Percentiles rank a stretch among this genome's conserved stretches.
Evolutionary conservation across 2,329 filamentous ascomycete genomes (phyloP).

Genomic region (Xylariaceae sp.): DNA sequence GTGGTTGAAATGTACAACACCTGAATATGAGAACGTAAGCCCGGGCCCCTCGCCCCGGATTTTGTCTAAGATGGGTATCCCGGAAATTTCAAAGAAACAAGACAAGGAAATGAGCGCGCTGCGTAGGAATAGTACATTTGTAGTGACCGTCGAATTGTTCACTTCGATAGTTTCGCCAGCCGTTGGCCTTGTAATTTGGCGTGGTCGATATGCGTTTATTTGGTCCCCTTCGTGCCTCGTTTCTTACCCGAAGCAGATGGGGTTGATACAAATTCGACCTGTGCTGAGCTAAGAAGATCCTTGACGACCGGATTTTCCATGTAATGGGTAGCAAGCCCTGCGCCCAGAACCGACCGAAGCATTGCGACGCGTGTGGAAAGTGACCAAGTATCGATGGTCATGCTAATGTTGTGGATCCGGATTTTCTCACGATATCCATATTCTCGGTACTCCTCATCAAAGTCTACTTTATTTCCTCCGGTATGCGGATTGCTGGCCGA

Average conservation of each 20-base stretch:
- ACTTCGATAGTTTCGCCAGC: too few relatives aligned
- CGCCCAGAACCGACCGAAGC: conserved; percentile 45
- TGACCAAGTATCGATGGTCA: conserved; percentile 50
- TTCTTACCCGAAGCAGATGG: conserved; percentile 17
- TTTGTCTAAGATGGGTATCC: neutral
- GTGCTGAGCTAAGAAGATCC: conserved; percentile 33
- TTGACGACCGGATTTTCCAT: conserved; percentile 36
- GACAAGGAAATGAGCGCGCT: too few relatives aligned
- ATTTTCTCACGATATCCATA: conserved; percentile 52
- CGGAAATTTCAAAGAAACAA: conserved; percentile 2
- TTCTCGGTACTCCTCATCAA: conserved; percentile 41
- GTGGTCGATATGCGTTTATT: conserved; percentile 9
- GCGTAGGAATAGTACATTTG: too few relatives aligned
- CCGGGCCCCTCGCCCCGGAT: neutral
- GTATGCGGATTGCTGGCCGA: conserved; percentile 41
- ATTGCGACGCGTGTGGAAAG: conserved; percentile 45
- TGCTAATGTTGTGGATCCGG: conserved; percentile 42
- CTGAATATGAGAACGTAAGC: too few relatives aligned
- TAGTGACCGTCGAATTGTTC: too few relatives aligned
- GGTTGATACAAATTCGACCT: conserved; percentile 28
- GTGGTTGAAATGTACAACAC: too few relatives aligned
- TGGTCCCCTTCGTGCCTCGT: conserved; percentile 17
- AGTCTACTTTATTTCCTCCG: conserved; percentile 37
- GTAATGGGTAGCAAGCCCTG: conserved; percentile 41
- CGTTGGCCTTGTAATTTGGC: neutral